Conservation (phyloP, 768 basidiomycete species). For the Xanthoconium stramineum region DNA sequence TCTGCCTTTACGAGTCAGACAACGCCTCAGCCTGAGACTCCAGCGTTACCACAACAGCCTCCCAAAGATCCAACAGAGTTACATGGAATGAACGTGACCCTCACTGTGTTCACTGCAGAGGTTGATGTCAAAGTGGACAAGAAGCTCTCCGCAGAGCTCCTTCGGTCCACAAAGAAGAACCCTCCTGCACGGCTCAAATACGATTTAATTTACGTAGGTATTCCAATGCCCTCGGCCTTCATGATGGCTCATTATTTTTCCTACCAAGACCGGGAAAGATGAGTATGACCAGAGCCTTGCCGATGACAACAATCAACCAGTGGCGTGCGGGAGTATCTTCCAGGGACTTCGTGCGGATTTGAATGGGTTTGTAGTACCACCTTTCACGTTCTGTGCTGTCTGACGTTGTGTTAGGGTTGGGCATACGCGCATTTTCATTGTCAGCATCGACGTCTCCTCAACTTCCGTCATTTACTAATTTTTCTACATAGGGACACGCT, state of each 20-base stretch:
- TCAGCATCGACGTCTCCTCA: not conserved
- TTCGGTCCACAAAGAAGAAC: conserved; percentile 73
- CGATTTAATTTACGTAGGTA: conserved; percentile 68
- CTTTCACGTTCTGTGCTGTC: not conserved
- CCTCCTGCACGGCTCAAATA: conserved; percentile 55
- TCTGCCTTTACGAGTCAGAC: conserved; percentile 24
- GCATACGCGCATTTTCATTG: not conserved
- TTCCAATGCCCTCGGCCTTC: not conserved
- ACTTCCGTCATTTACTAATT: not conserved
- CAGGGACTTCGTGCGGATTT: not conserved
- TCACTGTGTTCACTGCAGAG: not conserved
- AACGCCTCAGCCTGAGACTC: conserved; percentile 9
- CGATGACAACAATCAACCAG: conserved; percentile 50
- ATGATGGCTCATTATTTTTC: not conserved
- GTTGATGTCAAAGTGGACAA: not conserved
- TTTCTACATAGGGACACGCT: conserved; percentile 21
- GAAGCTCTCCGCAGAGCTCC: conserved; percentile 35
- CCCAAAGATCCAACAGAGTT: conserved; percentile 27
- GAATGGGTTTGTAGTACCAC: not conserved
- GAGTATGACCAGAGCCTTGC: conserved; percentile 39
- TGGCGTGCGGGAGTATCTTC: not conserved
- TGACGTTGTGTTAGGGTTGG: not conserved
- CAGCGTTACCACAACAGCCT: conserved; percentile 8
- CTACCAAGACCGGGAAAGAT: conserved; percentile 40
- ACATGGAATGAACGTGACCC: conserved; percentile 23